phyloP scores from a whole-genome alignment of 371 early-diverging fungal genomes.

The Chytridium lagenaria region DNA sequence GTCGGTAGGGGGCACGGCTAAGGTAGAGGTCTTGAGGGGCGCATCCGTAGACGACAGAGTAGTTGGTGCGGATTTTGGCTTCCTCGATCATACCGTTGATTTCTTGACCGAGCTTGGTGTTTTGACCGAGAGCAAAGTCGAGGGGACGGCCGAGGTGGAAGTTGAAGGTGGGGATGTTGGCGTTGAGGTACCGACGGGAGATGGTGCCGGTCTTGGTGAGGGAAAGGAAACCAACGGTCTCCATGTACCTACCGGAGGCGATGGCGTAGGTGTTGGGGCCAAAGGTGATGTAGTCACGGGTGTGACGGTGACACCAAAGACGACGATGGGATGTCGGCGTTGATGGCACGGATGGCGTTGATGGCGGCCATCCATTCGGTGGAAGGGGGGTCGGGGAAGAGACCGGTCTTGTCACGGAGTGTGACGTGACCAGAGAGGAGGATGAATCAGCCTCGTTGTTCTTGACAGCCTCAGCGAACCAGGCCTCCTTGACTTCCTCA shows the following conservation, averaged over 20 bases:
- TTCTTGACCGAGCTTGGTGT: slow-evolving; percentile 52
- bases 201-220: slow-evolving; percentile 47
- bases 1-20: slow-evolving; percentile 50
- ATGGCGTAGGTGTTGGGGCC: slow-evolving; percentile 64
- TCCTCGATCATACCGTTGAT: slow-evolving; percentile 55
- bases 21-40: slow-evolving; percentile 63
- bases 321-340: slow-evolving; percentile 61
- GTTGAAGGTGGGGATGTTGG: slow-evolving; percentile 64
- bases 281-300: slow-evolving; percentile 61
- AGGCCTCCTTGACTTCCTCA: slow-evolving; percentile 57
- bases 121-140: slow-evolving; percentile 33
- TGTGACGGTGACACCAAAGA: slow-evolving; percentile 67
- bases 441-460: slow-evolving; percentile 50
- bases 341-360: slow-evolving; percentile 58
- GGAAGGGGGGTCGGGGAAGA: slow-evolving; percentile 29
- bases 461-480: slow-evolving; percentile 53
- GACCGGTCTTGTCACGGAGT: slow-evolving; percentile 34
- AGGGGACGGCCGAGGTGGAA: slow-evolving; percentile 56
- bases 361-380: slow-evolving; percentile 56
- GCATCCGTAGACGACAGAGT: slow-evolving; percentile 48
- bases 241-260: slow-evolving; percentile 64
- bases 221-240: slow-evolving; percentile 67
- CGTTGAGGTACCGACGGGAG: slow-evolving; percentile 65
- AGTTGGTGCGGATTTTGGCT: slow-evolving; percentile 44
- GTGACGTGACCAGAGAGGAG: slow-evolving; percentile 62